Evolutionary conservation across 768 basidiomycete species (phyloP), one percentile per base, ranked within the genome.

Genomic region (Suillus sp.): DNA sequence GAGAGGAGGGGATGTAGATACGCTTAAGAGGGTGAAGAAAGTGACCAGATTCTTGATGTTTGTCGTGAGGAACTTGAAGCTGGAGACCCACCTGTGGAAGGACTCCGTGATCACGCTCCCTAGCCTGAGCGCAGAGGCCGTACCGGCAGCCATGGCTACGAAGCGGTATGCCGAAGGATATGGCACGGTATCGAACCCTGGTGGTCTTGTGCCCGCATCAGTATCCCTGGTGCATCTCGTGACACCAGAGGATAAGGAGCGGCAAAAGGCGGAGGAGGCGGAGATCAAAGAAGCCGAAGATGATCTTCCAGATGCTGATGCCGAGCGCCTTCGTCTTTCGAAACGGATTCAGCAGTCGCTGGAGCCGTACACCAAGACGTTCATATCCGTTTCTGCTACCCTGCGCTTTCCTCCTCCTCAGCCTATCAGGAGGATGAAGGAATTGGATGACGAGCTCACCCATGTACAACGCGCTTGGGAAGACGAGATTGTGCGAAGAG

Each of bases 61-160:
- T 76, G 91, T 95, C 62, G 95, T 95, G 30, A 89, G 95, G 66
- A 96, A 96, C 72, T 78, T 97, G 72, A 95, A 96, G 71, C 83
- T 97, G 71, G 96, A 99, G 78, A 93, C 92, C 0, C 91, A 92
- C 70, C 80, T 95, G n/a, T 94, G 93, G 93, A 93, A 91, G 74
- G 92, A 95, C 71, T 91, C 88, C 22, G 86, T 93, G 62, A 90
- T 93, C 64, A 88, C 88, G 0, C 72, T 92, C 30, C 90, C 91
- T 14, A 79, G 83, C 9, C 82, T 92, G 66, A 84, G 86, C 59
- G 69, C 80, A 38, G 85, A 88, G 64, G 91, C 93, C 8, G 83
- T 86, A 13, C 90, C 92, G 27, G 69, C 60, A 1, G 38, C n/a
- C 34, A 62, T 74, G 69, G 59, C 65, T 60, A 25, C 25, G 6